These are phyloP conservation scores for Podaxis sp. DNA, from an alignment of 768 basidiomycete species.

Conservation along the genomic window DNA sequence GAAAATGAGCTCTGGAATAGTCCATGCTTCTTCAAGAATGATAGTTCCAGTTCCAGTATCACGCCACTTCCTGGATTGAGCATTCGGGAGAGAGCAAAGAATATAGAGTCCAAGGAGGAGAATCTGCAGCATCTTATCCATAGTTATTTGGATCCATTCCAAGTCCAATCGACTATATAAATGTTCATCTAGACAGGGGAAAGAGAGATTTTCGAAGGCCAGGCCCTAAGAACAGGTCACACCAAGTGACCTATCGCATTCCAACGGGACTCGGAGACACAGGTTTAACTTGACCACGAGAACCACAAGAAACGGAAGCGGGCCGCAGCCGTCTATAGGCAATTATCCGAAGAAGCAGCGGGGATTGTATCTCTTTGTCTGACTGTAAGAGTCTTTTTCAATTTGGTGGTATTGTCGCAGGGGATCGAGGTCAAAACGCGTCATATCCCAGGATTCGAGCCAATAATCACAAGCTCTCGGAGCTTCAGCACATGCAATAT, in stretches of 20 bases:
- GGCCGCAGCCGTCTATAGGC: neutral
- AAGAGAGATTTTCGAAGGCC: neutral
- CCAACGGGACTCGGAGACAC: neutral
- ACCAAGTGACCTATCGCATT: neutral
- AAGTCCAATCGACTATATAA: neutral
- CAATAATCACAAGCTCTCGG: no score
- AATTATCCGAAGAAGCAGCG: neutral
- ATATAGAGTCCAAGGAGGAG: neutral
- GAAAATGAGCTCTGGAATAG: slow-evolving; percentile 29
- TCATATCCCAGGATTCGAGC: no score
- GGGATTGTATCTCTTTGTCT: no score
- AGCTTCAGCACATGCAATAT: no score
- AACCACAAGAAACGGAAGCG: neutral
- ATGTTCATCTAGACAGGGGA: neutral
- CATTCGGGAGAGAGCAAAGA: neutral
- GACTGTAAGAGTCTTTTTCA: neutral
- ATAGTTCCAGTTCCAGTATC: slow-evolving; percentile 36
- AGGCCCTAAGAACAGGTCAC: neutral
- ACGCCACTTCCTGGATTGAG: slow-evolving; percentile 24
- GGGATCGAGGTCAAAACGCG: neutral
- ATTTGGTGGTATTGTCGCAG: neutral
- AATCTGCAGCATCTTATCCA: slow-evolving; percentile 1
- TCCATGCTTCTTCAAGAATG: slow-evolving; percentile 40
- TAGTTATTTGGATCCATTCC: neutral
- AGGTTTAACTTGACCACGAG: neutral